These are phyloP conservation scores for Hypoxylon fragiforme DNA, from an alignment of 495 filamentous ascomycete genomes.

Conservation along the genomic window DNA sequence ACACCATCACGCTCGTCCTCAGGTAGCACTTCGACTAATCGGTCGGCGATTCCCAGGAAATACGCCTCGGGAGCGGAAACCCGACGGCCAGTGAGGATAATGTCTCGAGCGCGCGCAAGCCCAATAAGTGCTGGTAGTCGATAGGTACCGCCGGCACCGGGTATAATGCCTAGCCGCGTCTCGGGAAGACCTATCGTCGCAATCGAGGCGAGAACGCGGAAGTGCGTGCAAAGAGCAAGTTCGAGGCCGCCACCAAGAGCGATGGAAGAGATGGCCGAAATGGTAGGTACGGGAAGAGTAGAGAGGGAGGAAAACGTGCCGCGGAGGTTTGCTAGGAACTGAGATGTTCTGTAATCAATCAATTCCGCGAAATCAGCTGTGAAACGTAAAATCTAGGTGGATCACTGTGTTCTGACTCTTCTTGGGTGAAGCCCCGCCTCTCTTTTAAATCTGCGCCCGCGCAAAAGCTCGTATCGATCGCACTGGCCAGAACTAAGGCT, in stretches of 20 bases:
- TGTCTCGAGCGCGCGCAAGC: slow-evolving; percentile 70
- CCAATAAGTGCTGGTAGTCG: slow-evolving; percentile 80
- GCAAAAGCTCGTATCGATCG: slow-evolving; percentile 81
- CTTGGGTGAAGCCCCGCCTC: slow-evolving; percentile 68
- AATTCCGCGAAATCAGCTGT: slow-evolving; percentile 3
- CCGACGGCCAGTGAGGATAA: slow-evolving; percentile 82
- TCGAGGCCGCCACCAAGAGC: slow-evolving; percentile 94
- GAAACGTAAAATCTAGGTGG: neutral
- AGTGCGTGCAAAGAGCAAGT: slow-evolving; percentile 79
- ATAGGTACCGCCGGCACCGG: slow-evolving; percentile 90
- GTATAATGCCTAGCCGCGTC: slow-evolving; percentile 88
- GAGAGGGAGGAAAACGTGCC: slow-evolving; percentile 68
- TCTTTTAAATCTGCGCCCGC: slow-evolving; percentile 95
- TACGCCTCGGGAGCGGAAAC: slow-evolving; percentile 80
- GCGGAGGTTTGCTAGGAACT: slow-evolving; percentile 77
- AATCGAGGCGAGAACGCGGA: slow-evolving; percentile 78
- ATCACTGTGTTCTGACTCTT: slow-evolving; percentile 56
- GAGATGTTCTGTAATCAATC: slow-evolving; percentile 58
- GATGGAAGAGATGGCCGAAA: slow-evolving; percentile 75
- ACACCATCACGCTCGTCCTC: slow-evolving; percentile 56
- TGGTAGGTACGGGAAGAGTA: slow-evolving; percentile 80
- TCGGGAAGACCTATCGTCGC: slow-evolving; percentile 83
- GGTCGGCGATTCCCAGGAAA: slow-evolving; percentile 79
- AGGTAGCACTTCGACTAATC: slow-evolving; percentile 72
- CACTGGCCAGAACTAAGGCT: slow-evolving; percentile 77